Conservation (phyloP, 1,284 basidiomycete genomes). For the Porogramme epimiltina region DNA sequence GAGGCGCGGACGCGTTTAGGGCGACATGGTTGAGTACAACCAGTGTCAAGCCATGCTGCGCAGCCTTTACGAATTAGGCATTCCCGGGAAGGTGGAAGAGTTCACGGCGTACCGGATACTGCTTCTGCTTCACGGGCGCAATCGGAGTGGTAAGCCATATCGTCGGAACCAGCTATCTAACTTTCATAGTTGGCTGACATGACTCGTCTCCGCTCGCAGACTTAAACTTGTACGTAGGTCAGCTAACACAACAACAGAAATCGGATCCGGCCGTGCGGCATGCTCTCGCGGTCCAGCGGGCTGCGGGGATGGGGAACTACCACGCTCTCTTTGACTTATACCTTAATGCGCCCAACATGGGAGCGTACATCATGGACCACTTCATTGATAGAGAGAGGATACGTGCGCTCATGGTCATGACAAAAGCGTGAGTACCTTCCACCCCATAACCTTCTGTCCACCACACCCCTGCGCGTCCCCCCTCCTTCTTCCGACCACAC, state of each 20-base stretch:
- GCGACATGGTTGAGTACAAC: conserved; percentile 98
- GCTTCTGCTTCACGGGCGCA: conserved; percentile 92
- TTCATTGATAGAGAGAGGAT: conserved; percentile 93
- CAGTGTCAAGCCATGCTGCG: conserved; percentile 94
- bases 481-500: neutral
- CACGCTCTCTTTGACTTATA: conserved; percentile 90
- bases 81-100: conserved; percentile 90
- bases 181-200: neutral
- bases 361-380: conserved; percentile 98
- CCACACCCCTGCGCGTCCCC: neutral
- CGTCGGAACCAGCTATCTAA: neutral
- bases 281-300: conserved; percentile 87
- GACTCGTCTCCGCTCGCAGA: conserved; percentile 49
- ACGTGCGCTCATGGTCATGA: conserved; percentile 86
- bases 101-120: conserved; percentile 98
- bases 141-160: conserved; percentile 78
- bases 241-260: conserved; percentile 92
- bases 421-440: conserved; percentile 76
- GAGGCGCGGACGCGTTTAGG: conserved; percentile 46
- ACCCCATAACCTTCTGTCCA: conserved; percentile 1
- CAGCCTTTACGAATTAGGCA: conserved; percentile 89
- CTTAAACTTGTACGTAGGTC: conserved; percentile 93
- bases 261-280: conserved; percentile 79
- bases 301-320: conserved; percentile 93
- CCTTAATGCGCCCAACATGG: conserved; percentile 91